Percentiles rank a stretch among this genome's conserved stretches.
Evolutionary conservation across 2,329 filamentous ascomycete genomes (phyloP).

Genomic region (Grosmannia clavigera): DNA sequence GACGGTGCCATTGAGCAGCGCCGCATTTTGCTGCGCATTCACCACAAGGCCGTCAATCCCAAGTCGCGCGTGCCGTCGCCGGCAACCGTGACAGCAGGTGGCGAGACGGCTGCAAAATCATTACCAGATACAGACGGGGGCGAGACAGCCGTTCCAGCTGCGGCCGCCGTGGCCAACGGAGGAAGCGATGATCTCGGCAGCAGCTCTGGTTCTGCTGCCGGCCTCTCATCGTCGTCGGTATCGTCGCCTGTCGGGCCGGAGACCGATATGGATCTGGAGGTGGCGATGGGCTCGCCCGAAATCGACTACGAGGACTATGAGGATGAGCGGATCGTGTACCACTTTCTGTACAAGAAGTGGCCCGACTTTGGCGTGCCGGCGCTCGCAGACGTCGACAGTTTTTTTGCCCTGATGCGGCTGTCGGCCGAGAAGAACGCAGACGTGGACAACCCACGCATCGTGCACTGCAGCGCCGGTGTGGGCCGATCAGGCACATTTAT

Average conservation of each 20-base stretch:
- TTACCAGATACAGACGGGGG: no score
- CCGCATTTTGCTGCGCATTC: slow-evolving; percentile 49
- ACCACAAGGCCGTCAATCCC: slow-evolving; percentile 5
- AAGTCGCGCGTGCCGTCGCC: neutral
- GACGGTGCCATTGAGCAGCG: slow-evolving; percentile 58
- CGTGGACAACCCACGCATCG: slow-evolving; percentile 60
- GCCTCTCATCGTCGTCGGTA: neutral
- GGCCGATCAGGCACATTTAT: slow-evolving; percentile 94
- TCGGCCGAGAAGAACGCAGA: slow-evolving; percentile 46
- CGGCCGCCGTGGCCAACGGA: no score
- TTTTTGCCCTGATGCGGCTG: slow-evolving; percentile 57
- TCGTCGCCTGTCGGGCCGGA: neutral
- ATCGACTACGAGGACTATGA: slow-evolving; percentile 18
- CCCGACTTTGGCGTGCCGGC: slow-evolving; percentile 79
- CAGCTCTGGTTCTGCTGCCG: neutral
- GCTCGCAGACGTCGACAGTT: slow-evolving; percentile 51
- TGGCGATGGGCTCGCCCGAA: neutral
- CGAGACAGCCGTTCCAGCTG: no score
- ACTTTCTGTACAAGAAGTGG: slow-evolving; percentile 80
- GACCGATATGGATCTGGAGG: neutral
- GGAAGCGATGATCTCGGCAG: neutral
- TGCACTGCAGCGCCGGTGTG: slow-evolving; percentile 85
- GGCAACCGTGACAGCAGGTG: neutral
- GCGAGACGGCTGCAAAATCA: neutral
- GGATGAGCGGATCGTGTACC: slow-evolving; percentile 58